phyloP scores from a whole-genome alignment of 495 filamentous ascomycete genomes.

The Podospora sp. region DNA sequence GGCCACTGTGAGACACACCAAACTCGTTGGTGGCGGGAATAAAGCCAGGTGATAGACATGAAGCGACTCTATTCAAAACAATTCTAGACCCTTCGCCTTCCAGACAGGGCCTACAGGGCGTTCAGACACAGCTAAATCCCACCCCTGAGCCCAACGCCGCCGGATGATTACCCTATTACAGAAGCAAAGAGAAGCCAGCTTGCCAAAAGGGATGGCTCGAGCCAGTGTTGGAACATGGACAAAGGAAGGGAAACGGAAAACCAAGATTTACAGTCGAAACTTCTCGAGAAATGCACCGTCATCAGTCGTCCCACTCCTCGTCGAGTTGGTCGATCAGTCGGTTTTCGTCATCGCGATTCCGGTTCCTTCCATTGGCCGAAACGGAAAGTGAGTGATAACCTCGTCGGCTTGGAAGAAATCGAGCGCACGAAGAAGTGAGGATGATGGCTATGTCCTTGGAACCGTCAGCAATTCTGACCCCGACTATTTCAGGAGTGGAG shows the following conservation, averaged over 20 bases:
- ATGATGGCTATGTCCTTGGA: conserved; percentile 81
- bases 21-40: not conserved
- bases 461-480: conserved; percentile 9
- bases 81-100: not conserved
- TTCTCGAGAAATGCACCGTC: not conserved
- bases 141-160: not conserved
- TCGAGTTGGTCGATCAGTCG: conserved; percentile 93
- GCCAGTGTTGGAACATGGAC: not conserved
- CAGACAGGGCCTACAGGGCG: not conserved
- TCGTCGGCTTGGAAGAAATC: conserved; percentile 62
- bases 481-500: not conserved
- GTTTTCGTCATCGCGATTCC: conserved; percentile 81
- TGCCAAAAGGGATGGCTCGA: not conserved
- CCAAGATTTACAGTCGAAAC: not conserved
- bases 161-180: not conserved
- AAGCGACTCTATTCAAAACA: conserved; percentile 2
- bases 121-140: not conserved
- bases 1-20: not conserved
- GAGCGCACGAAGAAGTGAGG: conserved; percentile 71
- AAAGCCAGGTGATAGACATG: not conserved
- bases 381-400: conserved; percentile 63
- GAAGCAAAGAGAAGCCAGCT: not conserved
- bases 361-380: conserved; percentile 48
- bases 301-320: conserved; percentile 77
- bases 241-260: not conserved